Evolutionary conservation across 345 rosid genomes (phyloP).

Genomic region (Cardamine occulta): DNA sequence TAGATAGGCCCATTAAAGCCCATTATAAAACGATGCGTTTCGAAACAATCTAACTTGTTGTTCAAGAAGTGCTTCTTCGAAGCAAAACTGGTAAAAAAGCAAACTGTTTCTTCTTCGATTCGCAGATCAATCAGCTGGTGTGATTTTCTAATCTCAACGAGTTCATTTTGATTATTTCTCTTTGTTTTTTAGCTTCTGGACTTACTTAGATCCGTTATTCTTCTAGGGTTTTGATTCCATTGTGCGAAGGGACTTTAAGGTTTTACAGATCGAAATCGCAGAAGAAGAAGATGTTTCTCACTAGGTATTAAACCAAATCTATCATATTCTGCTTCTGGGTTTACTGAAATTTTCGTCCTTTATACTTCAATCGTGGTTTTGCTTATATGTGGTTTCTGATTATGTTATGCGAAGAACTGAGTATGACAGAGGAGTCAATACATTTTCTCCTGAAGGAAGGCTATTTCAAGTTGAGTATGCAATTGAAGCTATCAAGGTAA

Average conservation of each 20-base stretch:
- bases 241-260: conserved; percentile 23
- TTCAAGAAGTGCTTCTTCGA: conserved; percentile 40
- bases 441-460: conserved; percentile 97
- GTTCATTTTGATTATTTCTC: not conserved
- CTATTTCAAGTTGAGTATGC: conserved; percentile 98
- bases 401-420: conserved; percentile 66
- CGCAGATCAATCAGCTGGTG: conserved; percentile 32
- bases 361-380: conserved; percentile 5
- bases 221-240: conserved; percentile 35
- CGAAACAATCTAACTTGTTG: conserved; percentile 36
- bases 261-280: conserved; percentile 40
- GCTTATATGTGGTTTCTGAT: conserved; percentile 2
- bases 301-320: conserved; percentile 49
- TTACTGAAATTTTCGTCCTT: conserved; percentile 5
- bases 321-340: conserved; percentile 21
- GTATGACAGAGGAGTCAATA: conserved; percentile 99
- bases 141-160: not conserved
- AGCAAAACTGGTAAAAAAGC: conserved; percentile 16
- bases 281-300: conserved; percentile 62
- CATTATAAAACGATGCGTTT: conserved; percentile 24
- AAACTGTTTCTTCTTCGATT: conserved; percentile 22
- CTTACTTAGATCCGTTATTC: not conserved
- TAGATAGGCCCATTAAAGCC: conserved; percentile 28
- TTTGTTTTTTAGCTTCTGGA: not conserved
- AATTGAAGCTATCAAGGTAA: conserved; percentile 97